Base-by-base conservation (phyloP, 176 grass and related monocot genomes). In the Elymus sibiricus region DNA sequence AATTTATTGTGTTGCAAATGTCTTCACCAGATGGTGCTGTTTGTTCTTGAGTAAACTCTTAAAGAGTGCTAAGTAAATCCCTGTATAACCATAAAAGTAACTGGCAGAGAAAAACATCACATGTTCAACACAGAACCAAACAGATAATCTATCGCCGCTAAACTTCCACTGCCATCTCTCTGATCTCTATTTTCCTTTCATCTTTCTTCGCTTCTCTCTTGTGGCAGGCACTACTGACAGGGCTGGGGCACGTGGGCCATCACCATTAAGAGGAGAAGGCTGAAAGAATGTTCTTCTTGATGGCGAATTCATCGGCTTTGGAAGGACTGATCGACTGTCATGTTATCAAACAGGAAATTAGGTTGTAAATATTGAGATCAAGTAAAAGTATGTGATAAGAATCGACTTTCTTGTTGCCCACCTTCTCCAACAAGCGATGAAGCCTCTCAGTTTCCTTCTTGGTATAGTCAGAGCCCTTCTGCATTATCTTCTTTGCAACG, bases 271-370 rank as follows among this genome's bases (percentile, higher is more conserved):
- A 95, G 34, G 92, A 82, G 76, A 94, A 98, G 66, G 81, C 82
- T 13, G 82, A 94, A 35, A 98, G 84, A 65, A 98, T 98, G 90
- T 98, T 98, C 86, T 98, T 96, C 93, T 98, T 98, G 85, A 98
- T 91, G 86, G 88, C 9, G 39, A 98, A 98, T 51, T 98, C 92
- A 44, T 98, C 97, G 6, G 97, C 92, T 86, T 98, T 98, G 64
- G 88, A 79, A 67, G 94, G 77, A 31, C 85, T 94, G 90, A 98
- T 91, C 2, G 97, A 89, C 97, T 98, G 86, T 44, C 32, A 71
- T 51, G 72, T 8, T 26, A 64, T 82, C 39, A 82, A 80, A 63
- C n/a, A 77, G 24, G 12, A 80, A 80, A 74, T 91, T 80, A 85
- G 77, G 7, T 55, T 25, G 13, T 38, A 74, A n/a, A 47, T 16